phyloP scores from a whole-genome alignment of 2,329 filamentous ascomycete genomes.

The Pseudocercospora cruenta region DNA sequence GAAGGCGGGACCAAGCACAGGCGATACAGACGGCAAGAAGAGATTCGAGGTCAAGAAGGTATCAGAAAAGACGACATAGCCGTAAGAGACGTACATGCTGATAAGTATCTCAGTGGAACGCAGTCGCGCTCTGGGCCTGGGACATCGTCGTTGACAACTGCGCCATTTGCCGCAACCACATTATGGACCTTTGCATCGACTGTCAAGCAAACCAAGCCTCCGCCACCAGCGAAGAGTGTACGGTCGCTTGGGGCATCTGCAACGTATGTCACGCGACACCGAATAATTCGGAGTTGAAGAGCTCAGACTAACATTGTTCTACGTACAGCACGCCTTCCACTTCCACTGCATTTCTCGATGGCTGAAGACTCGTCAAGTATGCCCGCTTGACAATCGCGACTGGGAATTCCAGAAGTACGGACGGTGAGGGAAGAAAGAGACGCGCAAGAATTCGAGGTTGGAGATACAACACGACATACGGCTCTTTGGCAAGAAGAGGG shows the following conservation, averaged over 20 bases:
- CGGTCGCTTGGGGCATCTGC: constrained; percentile 98
- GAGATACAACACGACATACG: neutral
- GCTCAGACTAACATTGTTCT: neutral
- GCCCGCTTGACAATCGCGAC: constrained; percentile 94
- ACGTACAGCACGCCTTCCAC: constrained; percentile 88
- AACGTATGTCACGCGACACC: constrained; percentile 70
- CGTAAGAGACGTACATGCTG: neutral
- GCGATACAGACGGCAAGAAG: constrained; percentile 73
- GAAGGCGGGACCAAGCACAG: constrained; percentile 57
- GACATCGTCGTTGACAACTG: constrained; percentile 99
- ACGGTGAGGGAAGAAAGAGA: constrained; percentile 47
- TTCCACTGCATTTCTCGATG: constrained; percentile 99
- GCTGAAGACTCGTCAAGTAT: constrained; percentile 99
- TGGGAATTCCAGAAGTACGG: constrained; percentile 99
- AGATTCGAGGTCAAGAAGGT: constrained; percentile 98
- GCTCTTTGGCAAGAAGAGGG: neutral
- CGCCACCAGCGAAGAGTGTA: constrained; percentile 96
- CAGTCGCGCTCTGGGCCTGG: constrained; percentile 97
- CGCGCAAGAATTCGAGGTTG: neutral
- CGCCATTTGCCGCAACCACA: constrained; percentile 98
- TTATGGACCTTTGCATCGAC: constrained; percentile 99
- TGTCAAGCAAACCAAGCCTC: constrained; percentile 98
- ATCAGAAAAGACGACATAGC: neutral
- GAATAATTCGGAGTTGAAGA: neutral
- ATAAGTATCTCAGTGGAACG: constrained; percentile 77